These are phyloP conservation scores for Papiliotrema fonsecae DNA, from an alignment of 1,284 basidiomycete genomes.

Conservation along the genomic window DNA sequence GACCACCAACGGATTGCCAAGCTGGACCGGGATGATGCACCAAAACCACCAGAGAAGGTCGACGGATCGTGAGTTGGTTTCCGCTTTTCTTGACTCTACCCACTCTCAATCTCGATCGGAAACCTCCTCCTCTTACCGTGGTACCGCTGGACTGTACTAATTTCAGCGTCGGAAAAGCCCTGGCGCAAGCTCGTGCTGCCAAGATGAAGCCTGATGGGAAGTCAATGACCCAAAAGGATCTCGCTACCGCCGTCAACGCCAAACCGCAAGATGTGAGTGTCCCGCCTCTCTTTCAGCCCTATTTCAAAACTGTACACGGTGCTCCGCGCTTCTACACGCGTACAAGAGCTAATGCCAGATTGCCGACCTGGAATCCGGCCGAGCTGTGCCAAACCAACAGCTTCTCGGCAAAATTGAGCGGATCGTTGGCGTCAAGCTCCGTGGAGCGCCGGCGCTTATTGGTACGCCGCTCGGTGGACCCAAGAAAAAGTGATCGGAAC, in stretches of 20 bases:
- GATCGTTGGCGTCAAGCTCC: slow-evolving; percentile 81
- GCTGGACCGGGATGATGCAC: slow-evolving; percentile 92
- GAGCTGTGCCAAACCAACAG: slow-evolving; percentile 84
- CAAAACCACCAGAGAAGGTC: slow-evolving; percentile 87
- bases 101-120: not conserved
- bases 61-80: slow-evolving; percentile 38
- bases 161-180: slow-evolving; percentile 59
- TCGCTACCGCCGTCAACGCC: slow-evolving; percentile 61
- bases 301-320: not conserved
- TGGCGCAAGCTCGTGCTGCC: slow-evolving; percentile 72
- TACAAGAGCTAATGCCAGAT: too few relatives aligned
- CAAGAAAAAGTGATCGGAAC: slow-evolving; percentile 44
- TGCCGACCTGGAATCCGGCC: slow-evolving; percentile 78
- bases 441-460: slow-evolving; percentile 57
- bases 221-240: slow-evolving; percentile 75
- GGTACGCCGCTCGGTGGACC: slow-evolving; percentile 45
- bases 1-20: slow-evolving; percentile 93
- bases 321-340: not conserved
- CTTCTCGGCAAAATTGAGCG: slow-evolving; percentile 91
- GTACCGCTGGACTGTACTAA: not conserved
- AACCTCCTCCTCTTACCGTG: not conserved
- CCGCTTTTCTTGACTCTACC: not conserved
- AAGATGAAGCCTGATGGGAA: slow-evolving; percentile 49
- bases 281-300: not conserved
- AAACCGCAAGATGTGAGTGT: slow-evolving; percentile 47